Evolutionary conservation across 345 rosid genomes (phyloP), one percentile per base, ranked within the genome.

Genomic region (Heritiera littoralis): DNA sequence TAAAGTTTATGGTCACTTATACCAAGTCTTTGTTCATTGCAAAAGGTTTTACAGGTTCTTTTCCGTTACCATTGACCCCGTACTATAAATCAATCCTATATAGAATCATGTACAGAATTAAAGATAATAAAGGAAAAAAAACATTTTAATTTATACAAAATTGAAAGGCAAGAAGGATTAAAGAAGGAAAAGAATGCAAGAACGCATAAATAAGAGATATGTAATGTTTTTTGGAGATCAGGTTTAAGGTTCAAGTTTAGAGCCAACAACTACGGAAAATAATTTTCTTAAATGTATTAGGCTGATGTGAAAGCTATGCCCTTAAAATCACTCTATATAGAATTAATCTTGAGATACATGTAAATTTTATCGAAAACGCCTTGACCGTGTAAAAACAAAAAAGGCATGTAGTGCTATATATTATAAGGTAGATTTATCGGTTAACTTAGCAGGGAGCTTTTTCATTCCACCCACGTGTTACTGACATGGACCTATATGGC

Each of bases 401-500:
- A 23, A 23, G 6, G 2, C 5, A 66, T 15, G 28, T 18, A 18
- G 7, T 41, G 30, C 13, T 40, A 66, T n/a, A n/a, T n/a, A n/a
- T 66, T 28, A 66, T 20, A 66, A 66, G 28, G 48, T 17, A 40
- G 30, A 20, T 30, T 1, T 75, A 77, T 45, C 5, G 15, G 30
- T 59, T 35, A 35, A 35, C 6, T 78, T 77, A 75, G 18, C 13
- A 54, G 2, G 77, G 66, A 59, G 58, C 79, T 66, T 86, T 86
- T 80, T 78, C 84, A 82, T 84, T 84, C 80, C 67, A 80, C 84
- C 66, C 89, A 80, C 85, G 84, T 78, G 89, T 66, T 54, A 72
- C 15, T 35, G 48, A 54, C 17, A 20, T 59, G 32, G 48, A 72
- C 43, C 43, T 63, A 5, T 32, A 2, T 12, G 13, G 5, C 6